A percentile compares a stretch with the other conserved stretches of the same genome.
These are phyloP conservation scores for Heliamphora pulchella DNA, from an alignment of 179 eudicot species.

Conservation along the genomic window DNA sequence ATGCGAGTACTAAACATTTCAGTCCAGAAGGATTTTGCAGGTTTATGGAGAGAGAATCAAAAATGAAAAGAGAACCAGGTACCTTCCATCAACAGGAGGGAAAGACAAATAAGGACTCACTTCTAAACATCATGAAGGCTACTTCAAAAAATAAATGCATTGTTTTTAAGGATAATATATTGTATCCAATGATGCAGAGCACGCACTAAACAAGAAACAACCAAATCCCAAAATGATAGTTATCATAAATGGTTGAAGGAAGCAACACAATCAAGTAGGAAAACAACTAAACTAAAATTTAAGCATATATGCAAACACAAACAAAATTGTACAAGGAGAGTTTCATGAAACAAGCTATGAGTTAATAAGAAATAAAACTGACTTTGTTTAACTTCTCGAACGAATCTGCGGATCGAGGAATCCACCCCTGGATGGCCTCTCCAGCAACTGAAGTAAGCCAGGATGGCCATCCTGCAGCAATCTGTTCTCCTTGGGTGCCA, in stretches of 20 bases:
- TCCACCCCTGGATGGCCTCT: slow-evolving; percentile 62
- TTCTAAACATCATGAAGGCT: not conserved
- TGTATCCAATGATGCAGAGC: not conserved
- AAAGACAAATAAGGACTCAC: not conserved
- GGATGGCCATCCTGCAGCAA: slow-evolving; percentile 56
- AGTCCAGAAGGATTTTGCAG: not conserved
- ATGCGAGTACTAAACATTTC: not conserved
- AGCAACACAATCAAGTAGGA: not conserved
- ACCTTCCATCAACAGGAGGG: not conserved
- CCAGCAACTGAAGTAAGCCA: slow-evolving; percentile 64
- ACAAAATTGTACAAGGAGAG: not conserved
- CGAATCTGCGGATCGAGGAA: slow-evolving; percentile 63
- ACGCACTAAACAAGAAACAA: not conserved
- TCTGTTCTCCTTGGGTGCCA: slow-evolving; percentile 33
- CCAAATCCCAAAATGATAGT: not conserved
- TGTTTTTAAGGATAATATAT: not conserved
- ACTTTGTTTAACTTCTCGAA: slow-evolving; percentile 55
- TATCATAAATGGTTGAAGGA: not conserved
- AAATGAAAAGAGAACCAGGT: not conserved
- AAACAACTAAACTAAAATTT: not conserved
- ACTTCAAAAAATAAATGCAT: not conserved
- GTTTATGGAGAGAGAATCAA: not conserved
- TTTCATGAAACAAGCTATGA: not conserved
- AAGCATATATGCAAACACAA: not conserved
- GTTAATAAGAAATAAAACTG: slow-evolving; percentile 15